Conservation (phyloP, 768 basidiomycete genomes). For the Gymnopilus junonius region DNA sequence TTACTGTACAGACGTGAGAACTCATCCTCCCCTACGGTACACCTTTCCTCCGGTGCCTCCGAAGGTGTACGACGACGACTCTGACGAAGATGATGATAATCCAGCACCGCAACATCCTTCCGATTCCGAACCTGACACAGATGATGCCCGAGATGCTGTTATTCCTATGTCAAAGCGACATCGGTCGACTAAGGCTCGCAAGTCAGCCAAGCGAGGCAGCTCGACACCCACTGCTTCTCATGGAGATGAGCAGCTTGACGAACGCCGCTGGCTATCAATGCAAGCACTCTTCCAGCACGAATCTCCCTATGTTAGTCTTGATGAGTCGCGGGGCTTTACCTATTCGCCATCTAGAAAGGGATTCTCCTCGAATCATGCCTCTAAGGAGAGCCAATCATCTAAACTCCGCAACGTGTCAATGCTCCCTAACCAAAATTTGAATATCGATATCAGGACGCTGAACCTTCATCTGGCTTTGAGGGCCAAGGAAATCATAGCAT, state of each 20-base stretch:
- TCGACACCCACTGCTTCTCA: conserved; percentile 8
- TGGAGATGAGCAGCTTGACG: conserved; percentile 20
- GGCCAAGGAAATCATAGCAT: conserved; percentile 67
- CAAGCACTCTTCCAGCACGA: conserved; percentile 39
- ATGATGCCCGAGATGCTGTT: conserved; percentile 41
- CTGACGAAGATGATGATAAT: conserved; percentile 12
- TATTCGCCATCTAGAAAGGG: conserved; percentile 44
- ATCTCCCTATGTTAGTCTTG: conserved; percentile 52
- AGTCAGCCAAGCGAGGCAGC: conserved; percentile 23
- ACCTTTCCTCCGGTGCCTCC: conserved; percentile 52
- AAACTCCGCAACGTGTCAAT: conserved; percentile 30
- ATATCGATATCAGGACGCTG: conserved; percentile 60
- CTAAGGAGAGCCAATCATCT: conserved; percentile 15
- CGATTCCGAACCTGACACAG: conserved; percentile 35
- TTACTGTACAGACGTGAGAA: conserved; percentile 57
- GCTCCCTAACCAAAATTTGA: conserved; percentile 57
- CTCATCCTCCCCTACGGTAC: conserved; percentile 64
- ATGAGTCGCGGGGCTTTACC: conserved; percentile 46
- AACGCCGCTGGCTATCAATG: conserved; percentile 39
- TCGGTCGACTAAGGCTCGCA: conserved; percentile 21
- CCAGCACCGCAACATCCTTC: not conserved
- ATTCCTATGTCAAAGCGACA: conserved; percentile 31
- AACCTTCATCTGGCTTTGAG: conserved; percentile 68
- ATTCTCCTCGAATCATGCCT: conserved; percentile 24
- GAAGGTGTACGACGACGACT: conserved; percentile 22